Base-by-base conservation (phyloP, 257 asterid genomes). In the Forsythia viridissima region DNA sequence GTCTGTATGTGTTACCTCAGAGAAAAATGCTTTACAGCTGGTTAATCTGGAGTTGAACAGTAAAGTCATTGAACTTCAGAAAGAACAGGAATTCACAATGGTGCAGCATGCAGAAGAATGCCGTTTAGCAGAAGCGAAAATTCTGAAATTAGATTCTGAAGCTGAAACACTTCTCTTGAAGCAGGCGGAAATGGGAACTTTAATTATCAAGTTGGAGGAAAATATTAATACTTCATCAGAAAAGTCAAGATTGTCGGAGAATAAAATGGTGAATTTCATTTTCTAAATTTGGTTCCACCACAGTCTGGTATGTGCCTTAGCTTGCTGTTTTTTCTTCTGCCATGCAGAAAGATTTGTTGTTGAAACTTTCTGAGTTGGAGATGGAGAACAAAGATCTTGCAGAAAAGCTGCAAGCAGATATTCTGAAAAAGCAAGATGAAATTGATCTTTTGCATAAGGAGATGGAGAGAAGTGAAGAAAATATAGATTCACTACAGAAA, bases 71-170 rank as follows among this genome's bases (percentile, higher is more conserved):
- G 95, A 89, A 77, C 95, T 91, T 85, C 97, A 89, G 92, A 93
- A 93, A 86, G 97, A 88, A 80, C 98, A 90, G 80, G 97, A 93
- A 85, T 88, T 82, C 80, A 74, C 91, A 38, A 89, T 91, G 97
- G 97, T 91, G 82, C 97, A 93, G 87, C 97, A 96, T 79, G 97
- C 93, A 46, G 98, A 93, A 86, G 97, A 96, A 86, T 91, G 96
- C 81, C 92, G 85, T 74, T 84, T 92, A 84, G 90, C 92, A 61
- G 98, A 92, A 88, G 95, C 88, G 84, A 89, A 83, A 82, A 90
- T 90, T 59, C 85, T 81, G 80, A 92, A 90, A 79, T 84, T 92
- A 86, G 93, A 92, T 78, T 86, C 90, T 83, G 98, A 93, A 84
- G 89, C 77, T 66, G 90, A 87, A 84, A 76, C 69, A 79, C 94